phyloP scores from a whole-genome alignment of 306 rosid genomes.

The Fagus crenata region DNA sequence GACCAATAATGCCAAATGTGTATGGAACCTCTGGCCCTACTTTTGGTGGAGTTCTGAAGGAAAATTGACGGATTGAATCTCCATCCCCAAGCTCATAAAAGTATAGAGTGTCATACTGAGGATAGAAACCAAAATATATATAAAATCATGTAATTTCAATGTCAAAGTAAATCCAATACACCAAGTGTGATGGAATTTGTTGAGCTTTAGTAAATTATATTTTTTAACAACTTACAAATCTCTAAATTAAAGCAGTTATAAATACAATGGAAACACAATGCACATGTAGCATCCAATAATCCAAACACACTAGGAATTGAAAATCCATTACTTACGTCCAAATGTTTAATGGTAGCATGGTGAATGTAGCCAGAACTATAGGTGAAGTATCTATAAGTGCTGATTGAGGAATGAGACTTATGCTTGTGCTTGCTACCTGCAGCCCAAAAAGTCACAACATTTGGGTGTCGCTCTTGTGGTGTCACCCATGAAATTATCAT shows the following conservation, averaged over 20 bases:
- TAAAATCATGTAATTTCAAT: background rate
- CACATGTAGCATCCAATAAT: too few relatives aligned
- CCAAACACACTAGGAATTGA: background rate
- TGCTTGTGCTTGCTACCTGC: background rate
- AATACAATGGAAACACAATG: too few relatives aligned
- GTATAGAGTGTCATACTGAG: constrained; percentile 59
- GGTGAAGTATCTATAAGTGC: background rate
- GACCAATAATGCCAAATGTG: constrained; percentile 76
- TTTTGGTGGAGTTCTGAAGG: constrained; percentile 68
- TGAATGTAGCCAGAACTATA: background rate
- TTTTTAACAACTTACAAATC: too few relatives aligned
- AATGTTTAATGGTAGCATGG: background rate
- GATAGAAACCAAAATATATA: constrained; percentile 10
- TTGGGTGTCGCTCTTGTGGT: background rate
- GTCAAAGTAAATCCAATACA: too few relatives aligned
- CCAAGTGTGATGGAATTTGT: too few relatives aligned
- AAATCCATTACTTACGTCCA: background rate
- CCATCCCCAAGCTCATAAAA: constrained; percentile 65
- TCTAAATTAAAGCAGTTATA: too few relatives aligned
- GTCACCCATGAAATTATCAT: constrained; percentile 6
- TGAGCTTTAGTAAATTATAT: too few relatives aligned
- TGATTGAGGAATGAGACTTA: background rate
- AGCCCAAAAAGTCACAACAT: background rate
- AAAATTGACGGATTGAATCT: constrained; percentile 46
- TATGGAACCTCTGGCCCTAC: constrained; percentile 73